These are phyloP conservation scores for Breynia disticha DNA, from an alignment of 441 rosid genomes.

Conservation along the genomic window DNA sequence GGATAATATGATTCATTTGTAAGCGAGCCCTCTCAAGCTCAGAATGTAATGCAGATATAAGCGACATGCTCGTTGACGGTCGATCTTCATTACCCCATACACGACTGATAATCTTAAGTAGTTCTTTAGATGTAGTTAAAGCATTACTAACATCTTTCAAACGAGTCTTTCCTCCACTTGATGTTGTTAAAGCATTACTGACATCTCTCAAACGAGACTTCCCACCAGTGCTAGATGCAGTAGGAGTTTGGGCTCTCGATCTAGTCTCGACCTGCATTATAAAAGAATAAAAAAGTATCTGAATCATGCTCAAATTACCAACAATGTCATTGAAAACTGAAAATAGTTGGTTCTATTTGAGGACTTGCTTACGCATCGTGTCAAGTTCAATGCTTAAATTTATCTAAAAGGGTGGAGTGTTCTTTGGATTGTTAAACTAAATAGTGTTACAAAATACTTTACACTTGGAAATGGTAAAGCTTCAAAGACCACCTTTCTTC, in stretches of 20 bases:
- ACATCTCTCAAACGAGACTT: conserved; percentile 78
- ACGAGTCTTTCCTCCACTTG: conserved; percentile 54
- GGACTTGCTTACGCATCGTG: no score
- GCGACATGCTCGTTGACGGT: conserved; percentile 86
- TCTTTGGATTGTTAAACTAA: no score
- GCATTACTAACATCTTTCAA: conserved; percentile 91
- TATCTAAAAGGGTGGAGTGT: no score
- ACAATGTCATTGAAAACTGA: no score
- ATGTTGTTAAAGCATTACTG: conserved; percentile 86
- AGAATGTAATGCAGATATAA: conserved; percentile 85
- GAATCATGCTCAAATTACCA: no score
- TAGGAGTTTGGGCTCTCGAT: conserved; percentile 70
- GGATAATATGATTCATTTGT: conserved; percentile 76
- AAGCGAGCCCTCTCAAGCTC: conserved; percentile 95
- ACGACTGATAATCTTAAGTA: conserved; percentile 84
- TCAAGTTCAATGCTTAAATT: no score
- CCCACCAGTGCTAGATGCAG: conserved; percentile 57
- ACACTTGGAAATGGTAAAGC: no score
- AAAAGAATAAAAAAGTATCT: neutral
- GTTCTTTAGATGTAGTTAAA: conserved; percentile 90
- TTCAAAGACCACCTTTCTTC: no score
- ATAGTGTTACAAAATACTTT: no score
- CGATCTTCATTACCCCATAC: conserved; percentile 89
- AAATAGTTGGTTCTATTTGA: no score
- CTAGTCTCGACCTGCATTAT: conserved; percentile 68